phyloP scores from a whole-genome alignment of 2,329 filamentous ascomycete genomes.

The Zasmidium cellare region DNA sequence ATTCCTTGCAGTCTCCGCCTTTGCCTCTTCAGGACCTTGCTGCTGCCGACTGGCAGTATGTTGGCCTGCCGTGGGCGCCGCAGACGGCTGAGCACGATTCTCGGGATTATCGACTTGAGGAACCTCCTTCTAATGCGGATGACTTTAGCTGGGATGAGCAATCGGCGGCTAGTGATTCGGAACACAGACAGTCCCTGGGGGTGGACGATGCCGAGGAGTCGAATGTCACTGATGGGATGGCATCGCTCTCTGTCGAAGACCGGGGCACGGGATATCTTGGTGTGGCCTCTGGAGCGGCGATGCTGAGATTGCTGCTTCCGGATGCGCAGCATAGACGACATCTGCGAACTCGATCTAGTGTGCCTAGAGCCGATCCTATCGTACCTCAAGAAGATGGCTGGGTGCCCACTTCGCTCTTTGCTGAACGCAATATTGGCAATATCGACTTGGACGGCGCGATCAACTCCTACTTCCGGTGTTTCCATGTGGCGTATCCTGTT shows the following conservation, averaged over 20 bases:
- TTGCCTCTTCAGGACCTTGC: constrained; percentile 1
- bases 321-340: constrained; percentile 17
- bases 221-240: constrained; percentile 34
- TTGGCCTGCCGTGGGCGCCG: background rate
- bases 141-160: constrained; percentile 34
- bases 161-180: constrained; percentile 10
- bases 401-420: constrained; percentile 25
- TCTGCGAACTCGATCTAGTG: background rate
- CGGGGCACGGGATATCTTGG: constrained; percentile 48
- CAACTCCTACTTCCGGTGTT: constrained; percentile 49
- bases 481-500: constrained; percentile 50
- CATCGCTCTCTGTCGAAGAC: constrained; percentile 34
- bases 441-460: constrained; percentile 31
- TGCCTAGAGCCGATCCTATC: constrained; percentile 2
- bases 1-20: background rate
- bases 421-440: constrained; percentile 27
- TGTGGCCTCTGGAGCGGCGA: constrained; percentile 47
- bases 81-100: background rate
- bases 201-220: constrained; percentile 15
- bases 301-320: constrained; percentile 38
- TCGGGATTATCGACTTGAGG: constrained; percentile 20
- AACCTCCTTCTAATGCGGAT: constrained; percentile 24
- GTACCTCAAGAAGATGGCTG: constrained; percentile 15
- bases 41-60: constrained; percentile 12
- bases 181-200: constrained; percentile 10